Evolutionary conservation across 306 rosid genomes (phyloP).

Genomic region (Fragaria nilgerrensis): DNA sequence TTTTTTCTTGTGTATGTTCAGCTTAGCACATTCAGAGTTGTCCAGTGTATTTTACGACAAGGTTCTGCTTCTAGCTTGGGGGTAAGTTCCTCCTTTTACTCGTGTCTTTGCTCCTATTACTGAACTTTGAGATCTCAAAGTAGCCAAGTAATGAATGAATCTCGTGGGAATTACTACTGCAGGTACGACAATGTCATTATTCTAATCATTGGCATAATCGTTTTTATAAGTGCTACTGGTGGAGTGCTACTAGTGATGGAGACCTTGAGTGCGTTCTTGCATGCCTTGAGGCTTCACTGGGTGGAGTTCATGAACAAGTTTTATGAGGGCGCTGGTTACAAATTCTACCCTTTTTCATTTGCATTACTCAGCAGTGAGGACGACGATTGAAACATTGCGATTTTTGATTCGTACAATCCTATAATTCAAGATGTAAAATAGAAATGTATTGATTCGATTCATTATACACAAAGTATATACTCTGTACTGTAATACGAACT

Average conservation of each 20-base stretch:
- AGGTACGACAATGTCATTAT: constrained; percentile 61
- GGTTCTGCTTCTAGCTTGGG: constrained; percentile 58
- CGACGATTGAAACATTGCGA: constrained; percentile 38
- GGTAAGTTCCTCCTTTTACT: constrained; percentile 22
- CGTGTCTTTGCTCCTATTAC: not conserved
- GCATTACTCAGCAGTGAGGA: constrained; percentile 48
- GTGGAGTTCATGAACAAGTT: constrained; percentile 82
- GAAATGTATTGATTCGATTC: not conserved
- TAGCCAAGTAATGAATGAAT: not conserved
- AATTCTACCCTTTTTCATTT: constrained; percentile 71
- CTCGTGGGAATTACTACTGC: constrained; percentile 20
- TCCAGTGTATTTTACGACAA: constrained; percentile 78
- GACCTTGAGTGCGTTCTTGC: constrained; percentile 82
- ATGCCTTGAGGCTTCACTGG: constrained; percentile 89
- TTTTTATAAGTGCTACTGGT: constrained; percentile 65
- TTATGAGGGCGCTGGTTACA: constrained; percentile 73
- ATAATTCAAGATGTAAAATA: not conserved
- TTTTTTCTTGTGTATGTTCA: constrained; percentile 27
- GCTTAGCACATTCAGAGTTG: constrained; percentile 83
- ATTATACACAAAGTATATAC: not conserved
- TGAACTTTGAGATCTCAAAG: constrained; percentile 3
- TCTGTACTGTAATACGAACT: not conserved
- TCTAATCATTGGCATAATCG: constrained; percentile 52
- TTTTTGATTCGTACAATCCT: not conserved
- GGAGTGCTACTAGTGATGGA: constrained; percentile 81